Base-by-base conservation (phyloP, 2,329 filamentous ascomycete species). In the Verticillium tricorpus region DNA sequence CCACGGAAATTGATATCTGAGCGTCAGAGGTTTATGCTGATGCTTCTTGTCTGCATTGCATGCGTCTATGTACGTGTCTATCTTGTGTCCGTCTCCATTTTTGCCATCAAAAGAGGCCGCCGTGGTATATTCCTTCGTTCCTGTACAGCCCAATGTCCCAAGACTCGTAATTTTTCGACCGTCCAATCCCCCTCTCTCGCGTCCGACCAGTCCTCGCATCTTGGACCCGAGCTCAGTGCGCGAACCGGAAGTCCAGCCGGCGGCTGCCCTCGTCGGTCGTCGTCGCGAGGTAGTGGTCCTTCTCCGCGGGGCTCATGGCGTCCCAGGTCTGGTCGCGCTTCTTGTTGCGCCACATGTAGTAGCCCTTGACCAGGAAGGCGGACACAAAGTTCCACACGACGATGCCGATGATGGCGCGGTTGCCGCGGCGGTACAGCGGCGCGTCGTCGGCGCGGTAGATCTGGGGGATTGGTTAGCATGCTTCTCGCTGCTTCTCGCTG, bases 391-490 rank as follows among this genome's bases (percentile, higher is more conserved):
- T 78, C 60, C 71, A 74, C 1, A 69, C 70, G 19, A 74, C 69
- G 40, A 81, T 71, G 9, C 67, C 76, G 14, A 81, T 67, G 5
- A 82, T 68, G 5, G 74, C 72, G 61, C 72, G 74, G 64, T 80
- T 80, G 32, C 77, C 78, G 0, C 63, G 68, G 28, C 73, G 72
- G 65, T 81, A 86, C 17, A 77, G 68, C 0, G 82, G 82, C 9
- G 75, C 75, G 62, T 86, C 83, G 19, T 79, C 71, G 3, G 65
- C 62, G 4, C 67, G 69, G 60, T 76, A 75, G 34, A 75, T 70
- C 66, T 73, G 40, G 0, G 17, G 0, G 17, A 0, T 17, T 12
- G 17, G 15, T 52, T 15, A 60, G 28, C 1, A 2, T n/a, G 17
- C 7, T 14, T n/a, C n/a, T n/a, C n/a, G n/a, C n/a, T 6, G n/a